Percentiles rank a stretch among this genome's conserved stretches.
Evolutionary conservation across 139 green algal species (phyloP).

Genomic region (Mesotaenium endlicherianum): DNA sequence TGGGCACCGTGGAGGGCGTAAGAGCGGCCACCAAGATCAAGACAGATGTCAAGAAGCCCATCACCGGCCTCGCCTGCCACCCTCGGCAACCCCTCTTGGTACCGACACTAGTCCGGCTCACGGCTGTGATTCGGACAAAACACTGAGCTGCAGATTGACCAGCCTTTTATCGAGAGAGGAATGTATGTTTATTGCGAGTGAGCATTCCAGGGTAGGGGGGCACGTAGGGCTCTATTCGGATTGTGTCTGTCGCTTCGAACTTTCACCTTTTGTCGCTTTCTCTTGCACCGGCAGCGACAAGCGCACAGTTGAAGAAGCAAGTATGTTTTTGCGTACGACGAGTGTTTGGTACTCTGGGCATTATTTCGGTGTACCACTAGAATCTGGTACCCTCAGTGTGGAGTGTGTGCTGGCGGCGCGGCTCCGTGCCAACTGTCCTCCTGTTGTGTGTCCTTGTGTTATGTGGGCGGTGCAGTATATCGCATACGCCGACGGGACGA

Average conservation of each 20-base stretch:
- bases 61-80: constrained; percentile 44
- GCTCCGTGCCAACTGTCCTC: no score
- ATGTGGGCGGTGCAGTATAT: constrained; percentile 37
- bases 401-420: no score
- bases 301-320: neutral
- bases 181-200: no score
- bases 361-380: neutral
- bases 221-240: no score
- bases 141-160: neutral
- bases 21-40: constrained; percentile 33
- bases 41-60: constrained; percentile 41
- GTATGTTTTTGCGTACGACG: neutral
- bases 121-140: no score
- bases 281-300: neutral
- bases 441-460: neutral
- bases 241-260: no score
- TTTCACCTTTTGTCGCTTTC: no score
- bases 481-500: constrained; percentile 35
- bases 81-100: constrained; percentile 34
- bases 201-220: no score
- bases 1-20: constrained; percentile 36
- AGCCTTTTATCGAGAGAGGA: no score
- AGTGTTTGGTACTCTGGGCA: neutral
- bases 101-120: no score
- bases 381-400: neutral